A percentile compares a stretch with the other conserved stretches of the same genome.
Evolutionary conservation across 2,329 filamentous ascomycete species (phyloP).

Genomic region (Trichophyton rubrum): DNA sequence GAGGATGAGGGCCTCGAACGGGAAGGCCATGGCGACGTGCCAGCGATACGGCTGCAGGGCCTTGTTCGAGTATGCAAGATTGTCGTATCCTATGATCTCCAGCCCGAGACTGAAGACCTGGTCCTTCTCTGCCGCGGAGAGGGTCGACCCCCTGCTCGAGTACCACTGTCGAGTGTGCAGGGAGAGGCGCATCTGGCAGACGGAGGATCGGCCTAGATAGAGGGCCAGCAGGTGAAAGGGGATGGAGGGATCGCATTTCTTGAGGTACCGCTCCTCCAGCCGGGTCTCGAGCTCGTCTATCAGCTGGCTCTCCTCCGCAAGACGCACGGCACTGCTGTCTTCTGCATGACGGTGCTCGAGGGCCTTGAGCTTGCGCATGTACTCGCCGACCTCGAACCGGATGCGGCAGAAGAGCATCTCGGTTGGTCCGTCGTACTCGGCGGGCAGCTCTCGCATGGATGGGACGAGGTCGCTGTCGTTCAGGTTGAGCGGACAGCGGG

Average conservation of each 20-base stretch:
- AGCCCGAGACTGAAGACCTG: conserved; percentile 26
- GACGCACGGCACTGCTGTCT: background rate
- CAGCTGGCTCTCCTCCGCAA: conserved; percentile 14
- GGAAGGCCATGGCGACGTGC: conserved; percentile 34
- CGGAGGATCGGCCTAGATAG: background rate
- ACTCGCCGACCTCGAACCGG: conserved; percentile 28
- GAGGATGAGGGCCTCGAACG: conserved; percentile 38
- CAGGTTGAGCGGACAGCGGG: conserved; percentile 31
- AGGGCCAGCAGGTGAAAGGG: conserved; percentile 20
- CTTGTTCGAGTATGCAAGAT: conserved; percentile 28
- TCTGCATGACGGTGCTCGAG: background rate
- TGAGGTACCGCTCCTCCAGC: conserved; percentile 23
- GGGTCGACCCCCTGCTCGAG: background rate
- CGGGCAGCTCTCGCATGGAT: conserved; percentile 31
- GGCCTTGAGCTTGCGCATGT: conserved; percentile 23
- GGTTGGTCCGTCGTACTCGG: conserved; percentile 33
- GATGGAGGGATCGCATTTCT: conserved; percentile 25
- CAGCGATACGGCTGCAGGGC: conserved; percentile 29
- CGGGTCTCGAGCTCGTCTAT: conserved; percentile 20
- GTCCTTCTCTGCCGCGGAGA: conserved; percentile 24
- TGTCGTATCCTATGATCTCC: conserved; percentile 21
- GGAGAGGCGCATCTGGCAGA: background rate
- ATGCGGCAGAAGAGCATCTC: conserved; percentile 36
- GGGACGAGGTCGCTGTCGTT: conserved; percentile 33
- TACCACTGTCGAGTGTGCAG: conserved; percentile 8